Percentiles rank a stretch among this genome's conserved stretches.
phyloP scores from a whole-genome alignment of 208 protist genomes.

The Crithidia thermophila region DNA sequence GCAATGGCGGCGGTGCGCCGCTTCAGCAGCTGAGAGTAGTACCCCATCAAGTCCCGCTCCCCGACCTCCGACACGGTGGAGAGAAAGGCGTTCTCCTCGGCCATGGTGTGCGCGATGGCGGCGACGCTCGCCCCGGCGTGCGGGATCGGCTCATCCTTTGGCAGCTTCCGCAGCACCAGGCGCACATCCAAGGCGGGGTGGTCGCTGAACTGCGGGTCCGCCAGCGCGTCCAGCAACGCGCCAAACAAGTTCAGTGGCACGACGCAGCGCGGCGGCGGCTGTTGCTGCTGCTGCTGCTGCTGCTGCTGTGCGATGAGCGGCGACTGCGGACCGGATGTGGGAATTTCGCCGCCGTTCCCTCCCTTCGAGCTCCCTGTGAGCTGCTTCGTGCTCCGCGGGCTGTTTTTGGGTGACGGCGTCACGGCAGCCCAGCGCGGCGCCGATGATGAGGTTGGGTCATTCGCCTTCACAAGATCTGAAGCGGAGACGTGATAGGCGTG shows the following conservation, averaged over 20 bases:
- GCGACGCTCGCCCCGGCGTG: constrained; percentile 50
- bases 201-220: constrained; percentile 52
- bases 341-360: background rate
- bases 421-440: background rate
- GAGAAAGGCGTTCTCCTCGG: constrained; percentile 45
- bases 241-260: constrained; percentile 68
- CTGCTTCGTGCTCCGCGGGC: background rate
- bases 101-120: constrained; percentile 47
- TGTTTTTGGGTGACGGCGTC: background rate
- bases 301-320: background rate
- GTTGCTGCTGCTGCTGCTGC: background rate
- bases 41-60: constrained; percentile 43
- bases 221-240: constrained; percentile 48
- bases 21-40: constrained; percentile 44
- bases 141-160: constrained; percentile 54
- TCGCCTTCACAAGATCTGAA: constrained; percentile 24
- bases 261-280: constrained; percentile 34
- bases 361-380: background rate
- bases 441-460: background rate
- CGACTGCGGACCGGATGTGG: too few species aligned
- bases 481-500: constrained; percentile 47
- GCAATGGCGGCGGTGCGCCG: constrained; percentile 39
- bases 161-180: constrained; percentile 50
- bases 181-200: constrained; percentile 50
- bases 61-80: constrained; percentile 49